Evolutionary conservation across 163 green algal genomes (phyloP), one percentile per base, ranked within the genome.

Genomic region (Prototheca cutis): DNA sequence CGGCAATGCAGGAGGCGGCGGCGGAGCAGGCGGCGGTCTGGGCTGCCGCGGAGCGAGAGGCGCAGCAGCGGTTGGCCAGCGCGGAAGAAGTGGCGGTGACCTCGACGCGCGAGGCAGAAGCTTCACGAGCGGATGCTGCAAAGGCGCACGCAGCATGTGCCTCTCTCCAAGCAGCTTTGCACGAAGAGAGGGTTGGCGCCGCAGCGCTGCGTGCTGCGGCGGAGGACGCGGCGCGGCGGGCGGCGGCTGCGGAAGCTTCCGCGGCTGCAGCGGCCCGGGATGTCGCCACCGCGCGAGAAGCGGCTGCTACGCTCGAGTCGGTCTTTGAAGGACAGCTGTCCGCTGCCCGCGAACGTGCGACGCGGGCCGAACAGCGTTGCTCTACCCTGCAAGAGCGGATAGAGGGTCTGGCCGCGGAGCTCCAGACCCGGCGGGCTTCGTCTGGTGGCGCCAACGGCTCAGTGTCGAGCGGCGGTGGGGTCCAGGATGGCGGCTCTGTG

Each of bases 21-120:
- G 58, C 68, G 0, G 68, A 77, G 34, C 83, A 92, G 59, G 55
- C 76, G 3, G 74, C 86, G 19, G 84, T 81, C 4, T 94, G 88
- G 85, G 57, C 67, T 3, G 82, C 70, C 13, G 83, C 86, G 2
- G 89, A 96, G 77, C 49, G 58, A 17, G 42, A 51, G 42, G 42
- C 42, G 13, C n/a, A n/a, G n/a, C n/a, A n/a, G n/a, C n/a, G n/a
- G n/a, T n/a, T n/a, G n/a, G n/a, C n/a, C n/a, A n/a, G n/a, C n/a
- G n/a, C n/a, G n/a, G n/a, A n/a, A n/a, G n/a, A n/a, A n/a, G n/a
- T n/a, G n/a, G n/a, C n/a, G n/a, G n/a, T n/a, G n/a, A n/a, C n/a
- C n/a, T 17, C 1, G 42, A 21, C 42, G 42, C 42, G 42, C 42
- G 36, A 45, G 36, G 18, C 25, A 30, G 36, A 60, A 19, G 29